Percentiles rank a stretch among this genome's conserved stretches.
phyloP scores from a whole-genome alignment of 176 grass and related monocot genomes.

The Cenchrus americanus region DNA sequence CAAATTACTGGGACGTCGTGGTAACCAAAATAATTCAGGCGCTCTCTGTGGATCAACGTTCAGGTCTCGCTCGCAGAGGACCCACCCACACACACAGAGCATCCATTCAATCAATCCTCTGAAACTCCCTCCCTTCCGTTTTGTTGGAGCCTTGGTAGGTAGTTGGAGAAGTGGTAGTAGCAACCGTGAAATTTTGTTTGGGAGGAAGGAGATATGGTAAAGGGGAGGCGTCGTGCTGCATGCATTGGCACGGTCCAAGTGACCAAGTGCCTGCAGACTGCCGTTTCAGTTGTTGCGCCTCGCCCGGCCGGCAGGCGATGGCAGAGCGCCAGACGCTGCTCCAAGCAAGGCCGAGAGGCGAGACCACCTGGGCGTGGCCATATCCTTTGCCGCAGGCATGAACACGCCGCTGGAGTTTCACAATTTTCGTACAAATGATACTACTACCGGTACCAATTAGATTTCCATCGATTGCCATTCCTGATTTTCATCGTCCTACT shows the following conservation, averaged over 20 bases:
- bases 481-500: too few relatives aligned
- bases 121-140: too few relatives aligned
- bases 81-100: too few relatives aligned
- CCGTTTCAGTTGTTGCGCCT: conserved; percentile 10
- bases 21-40: neutral
- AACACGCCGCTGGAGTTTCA: neutral
- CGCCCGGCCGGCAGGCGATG: neutral
- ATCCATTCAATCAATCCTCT: too few relatives aligned
- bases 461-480: too few relatives aligned
- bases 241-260: neutral
- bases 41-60: neutral
- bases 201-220: neutral
- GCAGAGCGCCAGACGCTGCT: neutral
- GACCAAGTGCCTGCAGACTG: neutral
- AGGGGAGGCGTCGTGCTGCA: neutral
- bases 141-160: too few relatives aligned
- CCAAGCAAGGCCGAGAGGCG: neutral
- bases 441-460: too few relatives aligned
- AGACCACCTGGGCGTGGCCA: too few relatives aligned
- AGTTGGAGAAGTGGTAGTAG: too few relatives aligned
- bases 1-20: neutral
- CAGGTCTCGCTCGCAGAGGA: too few relatives aligned
- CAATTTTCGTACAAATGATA: too few relatives aligned
- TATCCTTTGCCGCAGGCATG: neutral
- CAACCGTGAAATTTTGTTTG: neutral